Evolutionary conservation across 1,139 yeast genomes (phyloP).

Genomic region (Debaryomyces singareniensis): DNA sequence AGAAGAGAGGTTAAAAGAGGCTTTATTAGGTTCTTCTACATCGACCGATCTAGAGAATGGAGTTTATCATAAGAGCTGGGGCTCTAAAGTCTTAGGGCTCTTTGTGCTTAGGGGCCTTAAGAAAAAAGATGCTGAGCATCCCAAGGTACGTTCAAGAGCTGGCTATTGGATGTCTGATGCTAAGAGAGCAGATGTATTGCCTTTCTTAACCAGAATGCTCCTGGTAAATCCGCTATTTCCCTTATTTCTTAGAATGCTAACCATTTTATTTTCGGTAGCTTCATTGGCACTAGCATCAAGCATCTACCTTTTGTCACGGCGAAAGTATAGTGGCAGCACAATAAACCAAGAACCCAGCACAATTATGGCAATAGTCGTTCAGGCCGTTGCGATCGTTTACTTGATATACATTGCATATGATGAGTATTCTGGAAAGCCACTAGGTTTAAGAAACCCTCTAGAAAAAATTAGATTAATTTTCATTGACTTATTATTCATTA

Average conservation of each 20-base stretch:
- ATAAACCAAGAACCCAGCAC: slow-evolving; percentile 82
- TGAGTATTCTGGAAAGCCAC: slow-evolving; percentile 86
- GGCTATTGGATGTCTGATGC: slow-evolving; percentile 65
- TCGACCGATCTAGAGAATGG: slow-evolving; percentile 23
- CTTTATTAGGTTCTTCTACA: slow-evolving; percentile 39
- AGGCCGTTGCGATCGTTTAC: slow-evolving; percentile 71
- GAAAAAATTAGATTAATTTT: slow-evolving; percentile 73
- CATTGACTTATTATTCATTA: slow-evolving; percentile 79
- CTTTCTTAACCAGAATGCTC: slow-evolving; percentile 52
- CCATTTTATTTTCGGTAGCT: slow-evolving; percentile 52
- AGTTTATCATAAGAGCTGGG: slow-evolving; percentile 9
- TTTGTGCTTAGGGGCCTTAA: slow-evolving; percentile 2
- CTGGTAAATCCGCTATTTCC: slow-evolving; percentile 80
- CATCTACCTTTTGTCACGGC: slow-evolving; percentile 46
- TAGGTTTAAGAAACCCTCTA: slow-evolving; percentile 79
- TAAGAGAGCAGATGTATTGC: slow-evolving; percentile 59
- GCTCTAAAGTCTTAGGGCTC: slow-evolving; percentile 7
- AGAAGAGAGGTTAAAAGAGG: slow-evolving; percentile 51
- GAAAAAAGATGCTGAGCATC: slow-evolving; percentile 12
- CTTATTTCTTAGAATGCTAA: slow-evolving; percentile 62
- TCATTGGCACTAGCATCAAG: slow-evolving; percentile 68
- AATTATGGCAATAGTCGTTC: slow-evolving; percentile 85
- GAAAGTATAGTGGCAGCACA: slow-evolving; percentile 28
- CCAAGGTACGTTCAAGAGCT: slow-evolving; percentile 47
- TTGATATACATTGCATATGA: slow-evolving; percentile 79